Percentiles rank a stretch among this genome's conserved stretches.
These are phyloP conservation scores for Tolypocladium guangdongense DNA, from an alignment of 2,329 filamentous ascomycete species.

Conservation along the genomic window DNA sequence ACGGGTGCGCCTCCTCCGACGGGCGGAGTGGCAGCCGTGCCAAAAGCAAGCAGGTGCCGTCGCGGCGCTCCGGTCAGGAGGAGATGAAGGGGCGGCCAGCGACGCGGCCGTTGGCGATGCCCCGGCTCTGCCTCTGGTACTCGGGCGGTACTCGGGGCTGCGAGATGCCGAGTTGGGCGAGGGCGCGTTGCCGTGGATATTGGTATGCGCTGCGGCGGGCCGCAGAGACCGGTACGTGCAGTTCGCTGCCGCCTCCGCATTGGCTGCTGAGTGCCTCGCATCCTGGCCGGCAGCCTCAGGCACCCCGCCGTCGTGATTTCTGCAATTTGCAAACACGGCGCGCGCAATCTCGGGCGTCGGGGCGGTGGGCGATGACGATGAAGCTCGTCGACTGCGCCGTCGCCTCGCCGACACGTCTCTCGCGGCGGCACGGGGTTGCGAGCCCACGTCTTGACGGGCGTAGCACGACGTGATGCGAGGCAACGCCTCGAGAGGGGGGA, in stretches of 20 bases:
- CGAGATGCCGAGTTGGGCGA: not conserved
- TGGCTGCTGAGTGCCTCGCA: not conserved
- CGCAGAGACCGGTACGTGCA: not conserved
- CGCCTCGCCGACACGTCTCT: not conserved
- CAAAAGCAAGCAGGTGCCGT: not conserved
- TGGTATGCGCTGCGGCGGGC: not conserved
- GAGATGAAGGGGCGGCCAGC: too few species aligned
- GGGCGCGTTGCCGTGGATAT: not conserved
- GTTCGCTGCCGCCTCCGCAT: not conserved
- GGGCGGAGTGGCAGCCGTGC: not conserved
- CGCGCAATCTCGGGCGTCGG: not conserved
- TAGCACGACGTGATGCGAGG: not conserved
- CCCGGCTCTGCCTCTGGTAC: too few species aligned
- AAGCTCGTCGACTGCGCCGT: not conserved
- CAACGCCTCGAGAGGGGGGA: not conserved
- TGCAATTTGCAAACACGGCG: not conserved
- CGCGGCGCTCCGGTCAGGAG: not conserved
- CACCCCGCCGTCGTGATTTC: too few species aligned
- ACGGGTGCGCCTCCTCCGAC: not conserved
- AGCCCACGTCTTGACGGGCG: not conserved
- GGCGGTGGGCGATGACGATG: too few species aligned
- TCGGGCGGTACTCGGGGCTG: not conserved
- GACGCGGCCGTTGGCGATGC: too few species aligned
- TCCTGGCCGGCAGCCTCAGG: not conserved
- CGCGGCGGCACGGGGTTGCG: not conserved